Base-by-base conservation (phyloP, 2,329 filamentous ascomycete species). In the Beauveria sp. region DNA sequence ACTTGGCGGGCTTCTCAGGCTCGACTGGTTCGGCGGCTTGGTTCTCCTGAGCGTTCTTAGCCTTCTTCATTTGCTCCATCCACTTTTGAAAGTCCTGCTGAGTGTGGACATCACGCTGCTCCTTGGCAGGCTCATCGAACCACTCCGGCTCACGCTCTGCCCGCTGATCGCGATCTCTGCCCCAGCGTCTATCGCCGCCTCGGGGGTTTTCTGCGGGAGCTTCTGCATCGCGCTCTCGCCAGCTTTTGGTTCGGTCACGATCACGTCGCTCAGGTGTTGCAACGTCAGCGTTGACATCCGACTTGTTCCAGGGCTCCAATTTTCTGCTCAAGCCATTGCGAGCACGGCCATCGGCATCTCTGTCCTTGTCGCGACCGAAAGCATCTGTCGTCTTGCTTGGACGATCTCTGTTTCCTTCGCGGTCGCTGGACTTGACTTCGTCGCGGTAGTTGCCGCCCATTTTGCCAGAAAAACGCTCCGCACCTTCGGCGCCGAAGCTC, bases 21-120 rank as follows among this genome's bases (percentile, higher is more conserved):
- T 83, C 81, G 46, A 70, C 64, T 24, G 74, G 67, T 34, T 74
- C 76, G 20, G 73, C 63, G 63, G 72, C 62, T 50, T 65, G 62
- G 47, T 63, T 60, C 40, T 68, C 65, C 5, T 70, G 64, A 50
- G 69, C 72, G 63, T 71, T 75, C 68, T 80, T 84, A 64, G 84
- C 82, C 45, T 86, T 86, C 73, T 90, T 93, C 91, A 96, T 96
- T 65, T 82, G 83, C 68, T 96, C 91, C 81, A 96, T 96, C 86
- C 93, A 97, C 67, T 90, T 90, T 75, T 96, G 88, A 73, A 97
- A 96, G 66, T 97, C 93, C 70, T 96, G 92, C 69, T 91, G 88
- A 1, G 92, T 96, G 68, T 91, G 89, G 5, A 81, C 83, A 68
- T 88, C 85, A 42, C 83, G 78, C 68, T 88, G 85, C 57, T 90